Percentiles rank a stretch among this genome's conserved stretches.
Conservation (phyloP, 257 asterid species). For the Solanum medicagineum region DNA sequence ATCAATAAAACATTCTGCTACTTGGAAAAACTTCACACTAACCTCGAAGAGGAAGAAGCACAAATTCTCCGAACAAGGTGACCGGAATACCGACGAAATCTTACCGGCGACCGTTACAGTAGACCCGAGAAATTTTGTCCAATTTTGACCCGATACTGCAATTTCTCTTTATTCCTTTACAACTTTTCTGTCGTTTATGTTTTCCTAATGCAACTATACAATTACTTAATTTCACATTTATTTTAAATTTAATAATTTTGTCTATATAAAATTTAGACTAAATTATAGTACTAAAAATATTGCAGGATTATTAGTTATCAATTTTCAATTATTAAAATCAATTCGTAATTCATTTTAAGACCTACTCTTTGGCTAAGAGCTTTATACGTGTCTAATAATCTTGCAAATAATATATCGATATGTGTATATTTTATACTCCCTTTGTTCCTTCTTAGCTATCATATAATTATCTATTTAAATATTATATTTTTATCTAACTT, state of each 20-base stretch:
- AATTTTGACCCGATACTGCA: background rate
- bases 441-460: no score
- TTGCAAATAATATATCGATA: no score
- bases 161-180: background rate
- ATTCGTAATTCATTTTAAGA: no score
- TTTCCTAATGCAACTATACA: background rate
- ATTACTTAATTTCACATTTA: background rate
- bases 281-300: background rate
- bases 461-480: no score
- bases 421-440: no score
- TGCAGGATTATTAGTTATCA: background rate
- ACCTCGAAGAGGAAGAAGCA: background rate
- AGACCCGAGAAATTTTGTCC: background rate
- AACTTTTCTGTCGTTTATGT: background rate
- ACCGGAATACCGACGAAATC: background rate
- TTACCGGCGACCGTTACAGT: background rate
- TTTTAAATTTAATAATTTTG: background rate
- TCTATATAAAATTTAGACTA: background rate
- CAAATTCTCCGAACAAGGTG: background rate
- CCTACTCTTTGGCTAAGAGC: no score
- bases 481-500: no score
- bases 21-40: background rate
- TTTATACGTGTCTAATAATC: no score
- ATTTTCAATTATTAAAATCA: no score
- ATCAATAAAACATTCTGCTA: background rate